Conservation (phyloP, 148 eudicot species). For the Camellia sinensis region DNA sequence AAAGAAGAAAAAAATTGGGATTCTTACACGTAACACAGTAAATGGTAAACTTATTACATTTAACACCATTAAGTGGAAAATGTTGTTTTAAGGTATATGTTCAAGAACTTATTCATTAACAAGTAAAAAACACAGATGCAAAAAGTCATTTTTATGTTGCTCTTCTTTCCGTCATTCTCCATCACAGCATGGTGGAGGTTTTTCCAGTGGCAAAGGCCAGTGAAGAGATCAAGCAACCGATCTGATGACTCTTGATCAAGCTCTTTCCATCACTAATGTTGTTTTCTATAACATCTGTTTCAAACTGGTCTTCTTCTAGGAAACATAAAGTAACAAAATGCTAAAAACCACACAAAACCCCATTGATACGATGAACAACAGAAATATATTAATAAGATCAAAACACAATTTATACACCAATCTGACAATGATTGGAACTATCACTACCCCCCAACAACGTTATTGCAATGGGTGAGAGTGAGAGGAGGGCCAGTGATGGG, state of each 20-base stretch:
- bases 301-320: constrained; percentile 57
- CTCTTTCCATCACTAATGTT: constrained; percentile 19
- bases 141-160: neutral
- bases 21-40: too few relatives aligned
- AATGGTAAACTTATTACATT: too few relatives aligned
- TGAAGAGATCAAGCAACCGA: constrained; percentile 26
- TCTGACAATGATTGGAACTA: constrained; percentile 26
- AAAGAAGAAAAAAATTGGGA: too few relatives aligned
- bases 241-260: constrained; percentile 47
- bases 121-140: too few relatives aligned
- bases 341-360: constrained; percentile 19
- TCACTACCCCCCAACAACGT: neutral
- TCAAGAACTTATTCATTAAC: too few relatives aligned
- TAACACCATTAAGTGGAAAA: too few relatives aligned
- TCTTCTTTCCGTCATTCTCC: constrained; percentile 8
- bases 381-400: constrained; percentile 26
- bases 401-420: constrained; percentile 10
- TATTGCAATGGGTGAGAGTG: too few relatives aligned
- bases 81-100: too few relatives aligned
- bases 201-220: too few relatives aligned
- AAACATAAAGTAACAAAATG: constrained; percentile 80
- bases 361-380: constrained; percentile 28
- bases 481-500: too few relatives aligned
- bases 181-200: neutral
- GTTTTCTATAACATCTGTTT: constrained; percentile 36